These are phyloP conservation scores for Marchantia polymorpha DNA, from an alignment of 225 moss, liverwort and hornwort genomes.

Conservation along the genomic window DNA sequence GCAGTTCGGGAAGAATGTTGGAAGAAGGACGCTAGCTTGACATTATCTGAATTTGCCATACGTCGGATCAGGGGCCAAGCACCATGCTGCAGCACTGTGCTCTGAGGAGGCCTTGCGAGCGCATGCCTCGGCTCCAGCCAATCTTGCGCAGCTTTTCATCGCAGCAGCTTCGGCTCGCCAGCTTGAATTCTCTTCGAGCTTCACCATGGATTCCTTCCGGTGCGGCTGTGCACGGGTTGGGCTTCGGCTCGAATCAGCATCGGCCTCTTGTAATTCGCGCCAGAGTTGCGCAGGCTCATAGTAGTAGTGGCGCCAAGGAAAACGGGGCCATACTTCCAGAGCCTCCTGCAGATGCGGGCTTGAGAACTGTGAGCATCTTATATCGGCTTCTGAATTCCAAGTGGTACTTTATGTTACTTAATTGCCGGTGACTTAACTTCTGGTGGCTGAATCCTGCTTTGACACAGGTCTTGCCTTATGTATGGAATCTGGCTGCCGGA, in stretches of 20 bases:
- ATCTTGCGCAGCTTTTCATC: conserved; percentile 1
- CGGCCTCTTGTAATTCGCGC: conserved; percentile 4
- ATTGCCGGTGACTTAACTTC: background rate
- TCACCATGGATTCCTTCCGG: background rate
- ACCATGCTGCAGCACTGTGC: conserved; percentile 24
- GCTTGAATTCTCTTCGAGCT: background rate
- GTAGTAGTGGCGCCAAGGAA: background rate
- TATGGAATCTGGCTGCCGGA: conserved; percentile 89
- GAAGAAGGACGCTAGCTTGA: background rate
- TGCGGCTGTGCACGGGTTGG: background rate
- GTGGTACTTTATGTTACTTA: background rate
- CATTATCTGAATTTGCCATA: background rate
- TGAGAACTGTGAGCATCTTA: conserved; percentile 36
- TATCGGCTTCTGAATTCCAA: background rate
- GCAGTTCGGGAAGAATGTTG: background rate
- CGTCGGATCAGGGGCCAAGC: background rate
- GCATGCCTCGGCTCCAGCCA: conserved; percentile 6
- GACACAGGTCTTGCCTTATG: conserved; percentile 72
- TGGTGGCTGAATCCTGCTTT: background rate
- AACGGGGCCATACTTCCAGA: conserved; percentile 28
- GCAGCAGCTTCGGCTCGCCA: conserved; percentile 10
- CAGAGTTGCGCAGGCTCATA: background rate
- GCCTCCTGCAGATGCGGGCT: conserved; percentile 28
- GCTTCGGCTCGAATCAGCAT: background rate
- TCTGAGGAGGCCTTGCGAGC: conserved; percentile 13